phyloP scores from a whole-genome alignment of 23 red algal genomes.

The Gracilaria domingensis region DNA sequence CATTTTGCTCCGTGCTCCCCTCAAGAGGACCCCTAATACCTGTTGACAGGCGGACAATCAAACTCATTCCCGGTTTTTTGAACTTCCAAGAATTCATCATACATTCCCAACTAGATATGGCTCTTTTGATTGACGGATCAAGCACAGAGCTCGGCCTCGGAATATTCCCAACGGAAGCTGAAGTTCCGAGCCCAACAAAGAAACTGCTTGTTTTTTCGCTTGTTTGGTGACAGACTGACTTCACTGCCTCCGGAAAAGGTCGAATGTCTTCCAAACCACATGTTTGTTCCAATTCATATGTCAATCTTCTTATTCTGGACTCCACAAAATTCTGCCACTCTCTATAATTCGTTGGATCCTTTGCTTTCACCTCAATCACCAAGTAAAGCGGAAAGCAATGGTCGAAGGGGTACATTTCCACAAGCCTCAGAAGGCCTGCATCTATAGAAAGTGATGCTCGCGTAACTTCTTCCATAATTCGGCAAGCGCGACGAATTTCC shows the following conservation, averaged over 20 bases:
- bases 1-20: neutral
- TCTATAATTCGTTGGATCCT: neutral
- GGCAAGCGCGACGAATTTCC: slow-evolving; percentile 3
- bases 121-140: neutral
- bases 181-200: slow-evolving; percentile 13
- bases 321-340: slow-evolving; percentile 45
- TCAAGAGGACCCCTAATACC: neutral
- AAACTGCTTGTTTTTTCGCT: neutral
- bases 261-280: neutral
- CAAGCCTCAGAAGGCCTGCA: slow-evolving; percentile 8
- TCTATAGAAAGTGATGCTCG: neutral
- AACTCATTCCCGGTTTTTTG: slow-evolving; percentile 17
- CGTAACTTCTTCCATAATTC: slow-evolving; percentile 32
- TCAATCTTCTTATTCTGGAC: slow-evolving; percentile 30
- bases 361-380: slow-evolving; percentile 1
- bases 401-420: slow-evolving; percentile 31
- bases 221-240: slow-evolving; percentile 7
- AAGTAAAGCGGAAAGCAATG: slow-evolving; percentile 6
- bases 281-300: slow-evolving; percentile 17
- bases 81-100: slow-evolving; percentile 24
- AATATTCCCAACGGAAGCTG: no score
- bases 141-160: neutral
- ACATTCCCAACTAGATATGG: slow-evolving; percentile 10
- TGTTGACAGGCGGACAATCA: neutral
- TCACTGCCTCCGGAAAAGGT: slow-evolving; percentile 24